Base-by-base conservation (phyloP, 2,329 filamentous ascomycete genomes). In the Penicillium sclerotiorum region DNA sequence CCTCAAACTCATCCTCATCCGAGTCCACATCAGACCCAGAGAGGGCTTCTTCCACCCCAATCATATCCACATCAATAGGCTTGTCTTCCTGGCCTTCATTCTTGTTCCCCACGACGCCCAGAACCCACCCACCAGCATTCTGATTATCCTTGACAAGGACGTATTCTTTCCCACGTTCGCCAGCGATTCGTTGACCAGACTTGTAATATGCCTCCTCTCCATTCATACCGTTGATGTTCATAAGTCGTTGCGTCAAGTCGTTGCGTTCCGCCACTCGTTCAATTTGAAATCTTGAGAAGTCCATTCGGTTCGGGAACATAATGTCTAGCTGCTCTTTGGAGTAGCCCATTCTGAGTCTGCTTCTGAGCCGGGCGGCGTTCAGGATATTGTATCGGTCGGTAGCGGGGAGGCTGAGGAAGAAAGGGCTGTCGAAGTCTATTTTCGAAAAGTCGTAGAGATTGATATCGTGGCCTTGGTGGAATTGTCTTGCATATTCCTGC, bases 261-360 rank as follows among this genome's bases (percentile, higher is more conserved):
- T 99, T 99, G 42, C 95, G 81, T 73, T 99, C 93, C 59, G 82
- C 84, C 9, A 97, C 95, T 50, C 94, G 80, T 67, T 97, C 94
- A 50, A 99, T 96, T 71, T 99, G 94, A 65, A 99, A 99, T 53
- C 81, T 87, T 1, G 92, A 96, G 66, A 99, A 99, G 1, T 88
- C 94, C 91, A 99, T 96, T 21, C 94, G 85, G 68, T 99, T 88
- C 0, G 94, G 93, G 67, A 99, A 99, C 94, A 99, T 99, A 38
- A 80, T 83, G 59, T 97, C 92, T 12, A 99, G 74, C 71, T 99
- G 94, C 57, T 99, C 93, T 71, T 97, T 97, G 49, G 90, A 95
- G 62, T 96, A 83, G 0, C 94, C 94, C 93, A 99, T 96, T 66
- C 94, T 84, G 63, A 99, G 77, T 45, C 94, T 82, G 69, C 90